Evolutionary conservation across 116 monocot species (phyloP).

Genomic region (Zostera marina): DNA sequence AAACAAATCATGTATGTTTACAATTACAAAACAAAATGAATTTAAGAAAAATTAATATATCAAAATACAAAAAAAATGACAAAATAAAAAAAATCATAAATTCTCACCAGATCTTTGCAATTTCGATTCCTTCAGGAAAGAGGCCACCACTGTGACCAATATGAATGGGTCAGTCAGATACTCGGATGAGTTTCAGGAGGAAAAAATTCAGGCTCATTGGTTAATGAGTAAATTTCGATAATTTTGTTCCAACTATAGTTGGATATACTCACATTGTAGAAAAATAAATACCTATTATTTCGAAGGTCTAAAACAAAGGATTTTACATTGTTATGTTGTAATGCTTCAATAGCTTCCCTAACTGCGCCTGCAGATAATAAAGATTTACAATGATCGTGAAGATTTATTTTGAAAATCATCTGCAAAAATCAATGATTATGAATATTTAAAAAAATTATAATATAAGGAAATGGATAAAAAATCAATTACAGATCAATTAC

Average conservation of each 20-base stretch:
- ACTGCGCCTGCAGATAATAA: constrained; percentile 47
- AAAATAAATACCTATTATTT: constrained; percentile 59
- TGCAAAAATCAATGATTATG: too few species aligned
- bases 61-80: neutral
- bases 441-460: too few species aligned
- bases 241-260: neutral
- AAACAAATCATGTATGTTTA: too few species aligned
- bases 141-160: constrained; percentile 64
- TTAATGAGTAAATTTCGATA: neutral
- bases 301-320: constrained; percentile 87
- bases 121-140: constrained; percentile 96
- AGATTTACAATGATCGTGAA: neutral
- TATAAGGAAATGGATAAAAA: too few species aligned
- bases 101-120: constrained; percentile 88
- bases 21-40: neutral
- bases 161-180: constrained; percentile 1
- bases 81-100: neutral
- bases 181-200: neutral
- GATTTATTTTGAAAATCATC: neutral
- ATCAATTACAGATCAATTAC: too few species aligned
- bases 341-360: constrained; percentile 70
- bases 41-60: neutral
- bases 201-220: neutral
- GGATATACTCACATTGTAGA: constrained; percentile 1
- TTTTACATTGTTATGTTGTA: constrained; percentile 68